Evolutionary conservation across 1,284 basidiomycete species (phyloP), one percentile per base, ranked within the genome.

Genomic region (Inonotus obliquus): DNA sequence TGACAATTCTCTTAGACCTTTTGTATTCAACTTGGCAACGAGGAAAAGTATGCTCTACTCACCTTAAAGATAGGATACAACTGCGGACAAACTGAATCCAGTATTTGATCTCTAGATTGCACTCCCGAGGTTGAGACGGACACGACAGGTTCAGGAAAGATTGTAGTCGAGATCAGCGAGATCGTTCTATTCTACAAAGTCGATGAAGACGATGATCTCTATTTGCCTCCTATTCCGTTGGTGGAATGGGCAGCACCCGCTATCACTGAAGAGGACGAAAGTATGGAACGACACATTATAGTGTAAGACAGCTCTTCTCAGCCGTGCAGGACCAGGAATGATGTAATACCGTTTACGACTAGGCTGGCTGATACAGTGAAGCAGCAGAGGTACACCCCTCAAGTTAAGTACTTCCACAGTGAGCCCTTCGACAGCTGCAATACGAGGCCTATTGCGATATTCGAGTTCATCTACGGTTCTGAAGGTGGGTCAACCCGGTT

Each of bases 401-500:
- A 47, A 23, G 7, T 47, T 45, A 23, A 7, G 11, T 11, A 27
- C 17, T 57, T 47, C 25, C n/a, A 47, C 14, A 45, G 25, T 10
- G 4, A 4, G 29, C 55, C 39, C 1, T 47, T 57, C 23, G 55
- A 57, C 29, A 32, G 14, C 27, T 23, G n/a, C 13, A 13, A 19
- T 19, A 21, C 55, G n/a, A 19, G 29, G 29, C 45, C 55, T 13
- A 57, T 35, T 11, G 37, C 41, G 4, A 57, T 35, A 11, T 57
- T 57, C 32, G 45, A 44, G 41, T 57, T 57, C 41, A 45, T 57
- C 10, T 57, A 45, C 32, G 55, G 55, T 9, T 17, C 55, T 25
- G 21, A 45, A 45, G 55, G 39, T 47, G 17, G 10, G n/a, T 45
- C 6, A 17, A n/a, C 21, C 14, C 41, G 14, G 19, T n/a, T 14